These are phyloP conservation scores for Fraxinus dipetala DNA, from an alignment of 305 asterid species.

Conservation along the genomic window DNA sequence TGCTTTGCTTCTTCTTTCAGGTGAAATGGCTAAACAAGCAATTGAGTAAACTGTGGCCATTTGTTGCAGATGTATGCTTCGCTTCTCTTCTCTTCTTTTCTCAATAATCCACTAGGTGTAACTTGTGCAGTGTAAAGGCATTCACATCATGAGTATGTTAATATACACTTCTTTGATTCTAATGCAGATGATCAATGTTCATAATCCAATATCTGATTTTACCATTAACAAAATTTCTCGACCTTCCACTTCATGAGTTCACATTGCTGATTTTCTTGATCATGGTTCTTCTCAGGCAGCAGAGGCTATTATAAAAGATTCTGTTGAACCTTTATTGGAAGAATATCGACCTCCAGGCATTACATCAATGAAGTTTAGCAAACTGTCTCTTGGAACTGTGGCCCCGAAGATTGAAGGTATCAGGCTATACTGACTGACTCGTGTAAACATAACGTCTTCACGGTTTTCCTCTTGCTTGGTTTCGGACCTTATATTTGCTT, in stretches of 20 bases:
- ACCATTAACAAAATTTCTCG: conserved; percentile 12
- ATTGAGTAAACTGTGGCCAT: conserved; percentile 90
- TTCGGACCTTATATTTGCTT: conserved; percentile 2
- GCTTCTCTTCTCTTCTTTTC: conserved; percentile 15
- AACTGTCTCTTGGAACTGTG: conserved; percentile 91
- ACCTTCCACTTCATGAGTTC: conserved; percentile 17
- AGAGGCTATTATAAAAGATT: conserved; percentile 81
- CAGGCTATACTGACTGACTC: conserved; percentile 12
- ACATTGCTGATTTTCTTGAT: conserved; percentile 9
- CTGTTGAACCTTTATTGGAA: conserved; percentile 95
- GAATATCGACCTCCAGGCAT: conserved; percentile 90
- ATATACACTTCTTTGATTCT: conserved; percentile 9
- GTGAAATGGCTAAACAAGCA: conserved; percentile 98
- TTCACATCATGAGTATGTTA: neutral
- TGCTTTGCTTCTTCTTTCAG: conserved; percentile 42
- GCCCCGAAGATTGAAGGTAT: conserved; percentile 98
- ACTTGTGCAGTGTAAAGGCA: neutral
- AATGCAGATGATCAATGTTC: neutral
- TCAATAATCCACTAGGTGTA: neutral
- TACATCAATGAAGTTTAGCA: conserved; percentile 80
- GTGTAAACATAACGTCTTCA: neutral
- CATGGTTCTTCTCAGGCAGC: conserved; percentile 65
- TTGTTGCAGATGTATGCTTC: conserved; percentile 86
- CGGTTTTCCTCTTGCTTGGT: neutral
- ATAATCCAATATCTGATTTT: conserved; percentile 1